phyloP scores from a whole-genome alignment of 2,329 filamentous ascomycete species.

The Fusarium luffae region DNA sequence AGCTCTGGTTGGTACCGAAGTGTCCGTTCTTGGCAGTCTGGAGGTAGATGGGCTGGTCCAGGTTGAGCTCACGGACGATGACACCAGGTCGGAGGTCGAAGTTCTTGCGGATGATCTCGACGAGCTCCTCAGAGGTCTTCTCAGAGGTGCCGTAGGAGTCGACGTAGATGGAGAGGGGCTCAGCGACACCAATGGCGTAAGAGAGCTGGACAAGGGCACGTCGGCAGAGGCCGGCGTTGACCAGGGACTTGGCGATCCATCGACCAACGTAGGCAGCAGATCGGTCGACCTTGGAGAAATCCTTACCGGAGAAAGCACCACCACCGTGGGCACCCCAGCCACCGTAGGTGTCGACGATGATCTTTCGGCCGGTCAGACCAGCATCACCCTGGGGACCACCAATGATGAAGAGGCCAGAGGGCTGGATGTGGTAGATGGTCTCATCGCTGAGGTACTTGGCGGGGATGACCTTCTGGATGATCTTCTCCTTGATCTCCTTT shows the following conservation, averaged over 20 bases:
- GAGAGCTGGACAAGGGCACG: slow-evolving; percentile 97
- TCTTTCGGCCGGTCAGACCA: slow-evolving; percentile 98
- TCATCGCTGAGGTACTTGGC: slow-evolving; percentile 90
- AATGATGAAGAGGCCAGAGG: slow-evolving; percentile 98
- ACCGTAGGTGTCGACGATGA: slow-evolving; percentile 99
- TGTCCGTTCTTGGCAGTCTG: slow-evolving; percentile 99
- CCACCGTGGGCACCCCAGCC: slow-evolving; percentile 99
- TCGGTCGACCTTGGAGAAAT: slow-evolving; percentile 99
- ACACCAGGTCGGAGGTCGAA: slow-evolving; percentile 98
- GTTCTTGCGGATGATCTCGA: slow-evolving; percentile 93
- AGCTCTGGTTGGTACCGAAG: slow-evolving; percentile 96
- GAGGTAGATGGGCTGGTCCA: slow-evolving; percentile 97
- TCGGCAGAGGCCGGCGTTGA: slow-evolving; percentile 87
- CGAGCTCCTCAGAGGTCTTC: slow-evolving; percentile 91
- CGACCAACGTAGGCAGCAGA: slow-evolving; percentile 97
- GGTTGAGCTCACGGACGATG: slow-evolving; percentile 96
- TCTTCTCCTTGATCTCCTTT: slow-evolving; percentile 96
- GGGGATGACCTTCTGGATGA: slow-evolving; percentile 95
- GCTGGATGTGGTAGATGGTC: slow-evolving; percentile 98
- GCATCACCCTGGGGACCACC: slow-evolving; percentile 99
- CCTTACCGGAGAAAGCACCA: slow-evolving; percentile 99
- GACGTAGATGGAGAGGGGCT: slow-evolving; percentile 97
- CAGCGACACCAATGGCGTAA: slow-evolving; percentile 98
- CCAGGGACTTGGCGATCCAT: slow-evolving; percentile 99
- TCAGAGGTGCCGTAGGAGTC: slow-evolving; percentile 96